phyloP scores from a whole-genome alignment of 2,329 filamentous ascomycete genomes.

The Monilinia aucupariae region DNA sequence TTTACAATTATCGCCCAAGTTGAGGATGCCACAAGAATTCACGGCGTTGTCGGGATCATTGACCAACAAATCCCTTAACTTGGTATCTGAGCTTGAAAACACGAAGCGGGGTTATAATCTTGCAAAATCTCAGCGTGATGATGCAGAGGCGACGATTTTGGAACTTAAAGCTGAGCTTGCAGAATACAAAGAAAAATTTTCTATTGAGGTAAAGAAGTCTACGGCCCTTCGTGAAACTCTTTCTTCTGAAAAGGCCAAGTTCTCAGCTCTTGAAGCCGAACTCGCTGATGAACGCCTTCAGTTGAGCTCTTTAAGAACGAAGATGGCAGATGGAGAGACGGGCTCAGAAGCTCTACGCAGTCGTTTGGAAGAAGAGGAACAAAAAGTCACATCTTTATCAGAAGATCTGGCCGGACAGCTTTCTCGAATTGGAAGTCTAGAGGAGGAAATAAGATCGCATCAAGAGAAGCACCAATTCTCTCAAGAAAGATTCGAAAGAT shows the following conservation, averaged over 20 bases:
- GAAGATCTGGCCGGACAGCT: slow-evolving; percentile 70
- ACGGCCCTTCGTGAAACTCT: slow-evolving; percentile 50
- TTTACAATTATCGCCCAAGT: slow-evolving; percentile 50
- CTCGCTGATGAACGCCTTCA: slow-evolving; percentile 62
- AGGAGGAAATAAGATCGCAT: slow-evolving; percentile 66
- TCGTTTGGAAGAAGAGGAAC: slow-evolving; percentile 70
- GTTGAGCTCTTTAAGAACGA: slow-evolving; percentile 60
- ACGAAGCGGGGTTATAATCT: slow-evolving; percentile 55
- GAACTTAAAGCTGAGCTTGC: slow-evolving; percentile 55
- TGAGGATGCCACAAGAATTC: slow-evolving; percentile 50
- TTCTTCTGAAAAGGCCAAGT: slow-evolving; percentile 49
- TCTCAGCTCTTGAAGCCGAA: slow-evolving; percentile 50
- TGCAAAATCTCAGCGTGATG: slow-evolving; percentile 58
- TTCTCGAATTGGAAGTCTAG: slow-evolving; percentile 67
- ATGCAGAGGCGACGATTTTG: slow-evolving; percentile 49
- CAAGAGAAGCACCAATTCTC: slow-evolving; percentile 58
- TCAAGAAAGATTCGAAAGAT: slow-evolving; percentile 46
- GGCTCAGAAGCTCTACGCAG: slow-evolving; percentile 74
- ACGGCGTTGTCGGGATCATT: slow-evolving; percentile 56
- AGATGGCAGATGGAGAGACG: slow-evolving; percentile 76
- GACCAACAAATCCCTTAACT: slow-evolving; percentile 50
- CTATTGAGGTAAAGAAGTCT: slow-evolving; percentile 46
- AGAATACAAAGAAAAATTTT: slow-evolving; percentile 47
- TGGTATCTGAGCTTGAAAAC: slow-evolving; percentile 54
- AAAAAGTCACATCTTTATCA: slow-evolving; percentile 59